A percentile compares a stretch with the other conserved stretches of the same genome.
These are phyloP conservation scores for Sorghum bicolor DNA, from an alignment of 176 grass and related monocot genomes.

Conservation along the genomic window Sorghum_bicolor_NCBIv3 NC_012878.2:3807501-3808000, in stretches of 20 bases:
- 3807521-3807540: not conserved
- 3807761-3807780: conserved; percentile 4
- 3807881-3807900: conserved; percentile 27
- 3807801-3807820: conserved; percentile 7
- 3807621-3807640: not conserved
- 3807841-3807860: conserved; percentile 25
- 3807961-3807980: conserved; percentile 72
- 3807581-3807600: not conserved
- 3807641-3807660: conserved; percentile 27
- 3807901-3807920: conserved; percentile 26
- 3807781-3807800: conserved; percentile 29
- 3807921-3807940: conserved; percentile 32
- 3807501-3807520: not conserved
- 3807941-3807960: conserved; percentile 52
- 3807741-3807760: conserved; percentile 31
- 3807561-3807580: not conserved
- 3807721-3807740: conserved; percentile 1
- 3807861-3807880: not conserved
- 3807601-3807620: conserved; percentile 18
- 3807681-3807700: conserved; percentile 1
- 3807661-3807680: conserved; percentile 7
- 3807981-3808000: not conserved
- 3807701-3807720: conserved; percentile 17
- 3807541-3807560: not conserved
- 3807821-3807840: conserved; percentile 32